phyloP scores from a whole-genome alignment of 768 basidiomycete genomes.

The Leccinum ochraceum region DNA sequence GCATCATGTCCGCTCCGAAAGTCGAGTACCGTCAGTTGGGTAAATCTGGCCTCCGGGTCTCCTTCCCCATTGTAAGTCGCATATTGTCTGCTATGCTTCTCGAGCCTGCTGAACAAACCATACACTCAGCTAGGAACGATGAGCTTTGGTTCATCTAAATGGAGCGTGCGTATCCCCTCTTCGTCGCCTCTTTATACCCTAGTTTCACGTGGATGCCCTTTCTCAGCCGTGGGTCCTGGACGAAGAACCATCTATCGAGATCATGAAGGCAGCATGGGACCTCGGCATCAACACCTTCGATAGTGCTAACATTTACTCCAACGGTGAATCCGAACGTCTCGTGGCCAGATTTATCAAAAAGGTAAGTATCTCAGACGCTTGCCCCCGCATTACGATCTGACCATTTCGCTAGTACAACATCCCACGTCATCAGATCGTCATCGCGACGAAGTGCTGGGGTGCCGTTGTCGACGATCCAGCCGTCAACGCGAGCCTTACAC shows the following conservation, averaged over 20 bases:
- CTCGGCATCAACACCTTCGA: too few species aligned
- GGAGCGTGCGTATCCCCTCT: too few species aligned
- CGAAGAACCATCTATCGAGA: too few species aligned
- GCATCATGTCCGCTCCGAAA: conserved; percentile 11
- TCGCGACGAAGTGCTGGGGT: conserved; percentile 30
- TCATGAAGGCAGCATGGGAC: too few species aligned
- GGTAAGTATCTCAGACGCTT: conserved; percentile 12
- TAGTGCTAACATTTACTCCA: too few species aligned
- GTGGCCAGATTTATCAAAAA: conserved; percentile 40
- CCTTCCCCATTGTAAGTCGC: conserved; percentile 25
- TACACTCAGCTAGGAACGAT: too few species aligned
- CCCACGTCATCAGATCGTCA: conserved; percentile 34
- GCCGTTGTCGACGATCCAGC: conserved; percentile 12
- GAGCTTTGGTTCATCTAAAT: too few species aligned
- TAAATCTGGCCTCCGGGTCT: conserved; percentile 35
- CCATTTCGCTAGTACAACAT: conserved; percentile 24
- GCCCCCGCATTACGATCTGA: neutral
- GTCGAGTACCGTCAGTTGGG: conserved; percentile 34
- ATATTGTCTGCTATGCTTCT: neutral
- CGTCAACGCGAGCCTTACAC: neutral
- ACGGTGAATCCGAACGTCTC: conserved; percentile 14
- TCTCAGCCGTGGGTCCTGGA: too few species aligned
- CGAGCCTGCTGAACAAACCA: neutral
- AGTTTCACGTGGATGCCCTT: too few species aligned
- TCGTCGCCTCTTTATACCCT: too few species aligned